A percentile compares a stretch with the other conserved stretches of the same genome.
Conservation (phyloP, 148 eudicot genomes). For the Rhododendron vialii region DNA sequence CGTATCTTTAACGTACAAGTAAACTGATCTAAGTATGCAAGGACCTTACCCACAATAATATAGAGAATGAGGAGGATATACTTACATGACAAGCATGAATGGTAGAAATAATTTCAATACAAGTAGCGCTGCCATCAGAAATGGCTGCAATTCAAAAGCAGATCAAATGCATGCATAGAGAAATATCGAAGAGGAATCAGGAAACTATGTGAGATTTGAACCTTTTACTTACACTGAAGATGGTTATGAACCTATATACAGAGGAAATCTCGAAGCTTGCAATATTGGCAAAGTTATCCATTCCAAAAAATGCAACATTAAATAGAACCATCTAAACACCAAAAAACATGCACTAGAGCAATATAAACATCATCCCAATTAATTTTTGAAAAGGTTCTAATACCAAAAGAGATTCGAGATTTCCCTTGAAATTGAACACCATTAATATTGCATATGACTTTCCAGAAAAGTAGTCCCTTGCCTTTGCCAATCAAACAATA, state of each 20-base stretch:
- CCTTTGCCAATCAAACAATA: no score
- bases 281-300: slow-evolving; percentile 92
- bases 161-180: slow-evolving; percentile 12
- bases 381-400: no score
- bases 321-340: slow-evolving; percentile 74
- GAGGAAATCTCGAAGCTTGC: slow-evolving; percentile 98
- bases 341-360: background rate
- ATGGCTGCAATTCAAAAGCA: slow-evolving; percentile 62
- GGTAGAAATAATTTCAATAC: slow-evolving; percentile 12
- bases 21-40: background rate
- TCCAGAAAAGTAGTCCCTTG: background rate
- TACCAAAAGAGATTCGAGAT: no score
- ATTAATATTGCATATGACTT: no score
- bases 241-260: slow-evolving; percentile 87
- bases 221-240: slow-evolving; percentile 66
- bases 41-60: no score
- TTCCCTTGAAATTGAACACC: no score
- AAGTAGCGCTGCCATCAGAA: slow-evolving; percentile 80
- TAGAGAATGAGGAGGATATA: slow-evolving; percentile 4
- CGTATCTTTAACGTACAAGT: no score
- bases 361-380: background rate
- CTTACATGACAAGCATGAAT: slow-evolving; percentile 94
- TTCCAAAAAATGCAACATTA: slow-evolving; percentile 80
- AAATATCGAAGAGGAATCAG: background rate
- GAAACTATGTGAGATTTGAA: background rate